phyloP scores from a whole-genome alignment of 2,329 filamentous ascomycete species.

The Exophiala lecanii-corni region DNA sequence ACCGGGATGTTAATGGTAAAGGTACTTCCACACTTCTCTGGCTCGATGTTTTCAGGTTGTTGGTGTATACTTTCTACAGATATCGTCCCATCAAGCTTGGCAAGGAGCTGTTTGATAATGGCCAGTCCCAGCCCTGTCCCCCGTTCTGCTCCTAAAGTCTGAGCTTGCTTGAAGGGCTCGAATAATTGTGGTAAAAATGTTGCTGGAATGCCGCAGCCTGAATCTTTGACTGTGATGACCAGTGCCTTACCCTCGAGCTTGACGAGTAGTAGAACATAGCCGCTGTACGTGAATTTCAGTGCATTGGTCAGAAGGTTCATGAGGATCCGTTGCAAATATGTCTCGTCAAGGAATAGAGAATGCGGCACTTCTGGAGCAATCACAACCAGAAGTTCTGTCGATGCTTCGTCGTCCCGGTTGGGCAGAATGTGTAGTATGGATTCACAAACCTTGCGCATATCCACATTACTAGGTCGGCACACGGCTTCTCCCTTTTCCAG shows the following conservation, averaged over 20 bases:
- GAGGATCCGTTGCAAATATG: slow-evolving; percentile 42
- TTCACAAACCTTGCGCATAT: slow-evolving; percentile 33
- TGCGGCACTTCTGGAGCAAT: slow-evolving; percentile 31
- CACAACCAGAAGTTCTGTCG: slow-evolving; percentile 32
- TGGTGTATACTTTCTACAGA: slow-evolving; percentile 29
- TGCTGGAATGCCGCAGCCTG: slow-evolving; percentile 28
- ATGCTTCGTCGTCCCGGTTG: slow-evolving; percentile 31
- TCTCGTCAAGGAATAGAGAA: slow-evolving; percentile 33
- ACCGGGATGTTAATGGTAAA: slow-evolving; percentile 23
- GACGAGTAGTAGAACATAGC: slow-evolving; percentile 54
- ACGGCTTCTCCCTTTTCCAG: slow-evolving; percentile 33
- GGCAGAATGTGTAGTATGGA: slow-evolving; percentile 32
- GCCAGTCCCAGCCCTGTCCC: slow-evolving; percentile 31
- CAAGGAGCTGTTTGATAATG: slow-evolving; percentile 30
- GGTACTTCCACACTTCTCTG: slow-evolving; percentile 21
- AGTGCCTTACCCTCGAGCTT: slow-evolving; percentile 51
- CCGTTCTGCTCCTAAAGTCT: slow-evolving; percentile 29
- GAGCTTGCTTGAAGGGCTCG: slow-evolving; percentile 53
- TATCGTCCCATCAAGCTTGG: slow-evolving; percentile 31
- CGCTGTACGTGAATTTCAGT: slow-evolving; percentile 43
- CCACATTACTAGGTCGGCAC: slow-evolving; percentile 30
- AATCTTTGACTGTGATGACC: slow-evolving; percentile 46
- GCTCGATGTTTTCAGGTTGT: slow-evolving; percentile 15
- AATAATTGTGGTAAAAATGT: slow-evolving; percentile 64
- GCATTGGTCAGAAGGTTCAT: slow-evolving; percentile 36